A percentile compares a stretch with the other conserved stretches of the same genome.
These are phyloP conservation scores for Brassica incana DNA, from an alignment of 345 rosid genomes.

Conservation along the genomic window DNA sequence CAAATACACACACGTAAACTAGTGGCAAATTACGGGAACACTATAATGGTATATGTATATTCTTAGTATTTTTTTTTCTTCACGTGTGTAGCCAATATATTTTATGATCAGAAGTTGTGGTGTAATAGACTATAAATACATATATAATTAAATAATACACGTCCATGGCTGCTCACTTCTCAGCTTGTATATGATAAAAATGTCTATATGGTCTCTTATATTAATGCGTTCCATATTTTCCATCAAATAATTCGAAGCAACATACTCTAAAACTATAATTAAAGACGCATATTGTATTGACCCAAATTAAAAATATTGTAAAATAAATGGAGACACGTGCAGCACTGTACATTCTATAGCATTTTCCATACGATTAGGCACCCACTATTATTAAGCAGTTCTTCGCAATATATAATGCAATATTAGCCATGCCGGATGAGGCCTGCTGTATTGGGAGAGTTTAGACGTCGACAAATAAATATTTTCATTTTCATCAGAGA, in stretches of 20 bases:
- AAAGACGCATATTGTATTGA: not conserved
- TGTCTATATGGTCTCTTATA: not conserved
- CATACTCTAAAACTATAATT: not conserved
- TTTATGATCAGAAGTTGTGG: not conserved
- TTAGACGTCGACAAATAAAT: not conserved
- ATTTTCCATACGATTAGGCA: not conserved
- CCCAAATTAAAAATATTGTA: not conserved
- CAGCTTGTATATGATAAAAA: not conserved
- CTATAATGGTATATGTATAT: not conserved
- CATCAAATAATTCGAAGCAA: not conserved
- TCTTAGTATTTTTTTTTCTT: not conserved
- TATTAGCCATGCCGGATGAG: not conserved
- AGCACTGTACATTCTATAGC: not conserved
- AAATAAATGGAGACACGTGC: not conserved
- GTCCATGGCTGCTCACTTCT: constrained; percentile 12
- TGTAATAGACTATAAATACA: not conserved
- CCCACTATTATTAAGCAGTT: constrained; percentile 3
- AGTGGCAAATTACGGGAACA: not conserved
- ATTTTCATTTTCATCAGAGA: not conserved
- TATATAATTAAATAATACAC: constrained; percentile 5
- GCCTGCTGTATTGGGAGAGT: not conserved
- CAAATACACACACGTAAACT: not conserved
- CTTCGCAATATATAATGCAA: not conserved
- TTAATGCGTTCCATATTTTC: not conserved
- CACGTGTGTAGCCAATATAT: not conserved